Conservation (phyloP, 2,329 filamentous ascomycete genomes). For the Cordyceps fumosorosea region DNA sequence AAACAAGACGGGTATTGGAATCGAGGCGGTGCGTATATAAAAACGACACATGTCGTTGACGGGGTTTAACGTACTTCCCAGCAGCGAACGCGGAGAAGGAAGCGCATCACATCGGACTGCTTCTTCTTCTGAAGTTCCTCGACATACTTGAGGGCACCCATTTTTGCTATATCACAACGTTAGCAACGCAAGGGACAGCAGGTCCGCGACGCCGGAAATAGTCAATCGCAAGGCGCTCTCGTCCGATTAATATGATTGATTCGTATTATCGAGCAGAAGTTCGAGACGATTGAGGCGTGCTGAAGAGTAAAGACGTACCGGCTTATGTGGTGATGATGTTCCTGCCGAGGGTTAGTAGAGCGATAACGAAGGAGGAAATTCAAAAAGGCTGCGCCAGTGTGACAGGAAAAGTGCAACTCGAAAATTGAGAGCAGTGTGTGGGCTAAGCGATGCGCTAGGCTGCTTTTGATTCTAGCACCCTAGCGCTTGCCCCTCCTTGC, state of each 20-base stretch:
- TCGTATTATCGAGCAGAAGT: constrained; percentile 3
- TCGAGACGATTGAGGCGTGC: constrained; percentile 1
- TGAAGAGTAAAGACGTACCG: constrained; percentile 26
- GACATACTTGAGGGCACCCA: constrained; percentile 99
- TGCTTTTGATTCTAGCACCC: constrained; percentile 19
- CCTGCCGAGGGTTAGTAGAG: constrained; percentile 33
- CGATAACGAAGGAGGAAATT: constrained; percentile 25
- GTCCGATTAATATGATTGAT: neutral
- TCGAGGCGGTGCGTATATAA: constrained; percentile 15
- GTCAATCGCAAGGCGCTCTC: constrained; percentile 6
- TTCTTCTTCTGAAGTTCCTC: constrained; percentile 99
- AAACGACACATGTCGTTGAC: constrained; percentile 18
- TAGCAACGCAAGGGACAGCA: constrained; percentile 18
- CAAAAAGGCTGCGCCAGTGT: constrained; percentile 16
- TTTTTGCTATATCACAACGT: constrained; percentile 51
- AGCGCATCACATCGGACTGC: constrained; percentile 99
- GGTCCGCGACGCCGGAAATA: neutral
- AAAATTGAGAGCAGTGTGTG: constrained; percentile 31
- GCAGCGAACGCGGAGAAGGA: constrained; percentile 99
- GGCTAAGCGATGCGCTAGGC: constrained; percentile 31
- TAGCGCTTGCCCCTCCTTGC: constrained; percentile 25
- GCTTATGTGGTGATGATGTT: constrained; percentile 28
- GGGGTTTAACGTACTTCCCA: constrained; percentile 81
- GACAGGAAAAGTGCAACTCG: constrained; percentile 26
- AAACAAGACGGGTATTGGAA: constrained; percentile 3